Evolutionary conservation across 768 basidiomycete species (phyloP).

Genomic region (Tylopilus felleus): DNA sequence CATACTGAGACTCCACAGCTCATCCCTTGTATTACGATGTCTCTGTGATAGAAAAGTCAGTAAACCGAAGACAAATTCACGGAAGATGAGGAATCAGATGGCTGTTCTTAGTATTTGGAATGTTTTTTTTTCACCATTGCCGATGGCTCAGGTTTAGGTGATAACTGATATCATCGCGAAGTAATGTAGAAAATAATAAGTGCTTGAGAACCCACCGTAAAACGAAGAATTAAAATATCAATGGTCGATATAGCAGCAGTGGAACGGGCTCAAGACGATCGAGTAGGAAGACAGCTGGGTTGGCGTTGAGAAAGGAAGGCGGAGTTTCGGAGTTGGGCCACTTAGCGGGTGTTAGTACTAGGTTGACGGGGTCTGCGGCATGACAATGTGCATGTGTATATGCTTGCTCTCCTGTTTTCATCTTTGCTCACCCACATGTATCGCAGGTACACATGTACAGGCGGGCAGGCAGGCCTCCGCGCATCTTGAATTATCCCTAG

Average conservation of each 20-base stretch:
- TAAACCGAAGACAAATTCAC: background rate
- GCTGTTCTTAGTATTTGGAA: conserved; percentile 34
- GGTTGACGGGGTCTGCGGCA: too few species aligned
- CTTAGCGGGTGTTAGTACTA: too few species aligned
- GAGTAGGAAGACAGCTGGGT: background rate
- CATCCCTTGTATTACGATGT: background rate
- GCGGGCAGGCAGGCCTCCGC: too few species aligned
- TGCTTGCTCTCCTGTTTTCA: too few species aligned
- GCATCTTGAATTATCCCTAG: too few species aligned
- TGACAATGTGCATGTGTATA: too few species aligned
- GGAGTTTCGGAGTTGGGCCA: background rate
- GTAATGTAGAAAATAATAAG: background rate
- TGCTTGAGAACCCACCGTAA: conserved; percentile 6
- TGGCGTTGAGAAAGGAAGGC: background rate
- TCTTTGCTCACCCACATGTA: too few species aligned
- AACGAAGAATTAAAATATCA: background rate
- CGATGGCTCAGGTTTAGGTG: conserved; percentile 29
- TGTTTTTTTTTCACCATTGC: conserved; percentile 33
- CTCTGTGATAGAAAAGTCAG: conserved; percentile 17
- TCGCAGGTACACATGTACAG: too few species aligned
- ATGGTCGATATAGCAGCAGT: background rate
- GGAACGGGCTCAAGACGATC: background rate
- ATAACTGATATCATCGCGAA: conserved; percentile 22
- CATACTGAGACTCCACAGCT: background rate
- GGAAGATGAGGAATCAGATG: conserved; percentile 24